Base-by-base conservation (phyloP, 176 grass and related monocot genomes). In the Bromus sterilis region DNA sequence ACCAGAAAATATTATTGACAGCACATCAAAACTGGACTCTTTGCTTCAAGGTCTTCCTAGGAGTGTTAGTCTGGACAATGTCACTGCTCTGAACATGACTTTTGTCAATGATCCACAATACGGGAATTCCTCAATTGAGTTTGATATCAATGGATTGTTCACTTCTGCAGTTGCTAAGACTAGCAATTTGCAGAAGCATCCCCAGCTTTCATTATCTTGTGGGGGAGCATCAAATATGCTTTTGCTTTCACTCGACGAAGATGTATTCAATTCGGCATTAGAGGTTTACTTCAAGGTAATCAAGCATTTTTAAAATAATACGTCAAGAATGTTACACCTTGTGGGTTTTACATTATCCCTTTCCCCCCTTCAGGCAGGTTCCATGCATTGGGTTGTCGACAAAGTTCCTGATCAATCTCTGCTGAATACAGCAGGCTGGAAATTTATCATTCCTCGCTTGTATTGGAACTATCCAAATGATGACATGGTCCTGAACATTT, bases 381-480 rank as follows among this genome's bases (percentile, higher is more conserved):
- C 84, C 61, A 89, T 98, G 96, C 86, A 91, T 59, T 93, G 84
- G 90, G 29, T 95, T 62, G 93, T 98, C 14, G 86, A 95, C 53
- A 98, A 93, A 83, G 28, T 98, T 84, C 90, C 92, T 68, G 86
- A 91, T 76, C 92, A 98, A 48, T 93, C 93, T 86, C 64, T 98
- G 53, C 81, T 98, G 32, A 95, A 98, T 76, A 98, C 96, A 44
- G 88, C 86, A 79, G 88, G 82, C 49, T 98, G 93, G 92, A 92
- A 91, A 80, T 95, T 87, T 89, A 78, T 98, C 56, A 89, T 98
- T 79, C 96, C 96, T 62, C 86, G 88, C 28, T 87, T 98, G 24
- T 98, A 98, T 79, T 79, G 80, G 80, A 93, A 71, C 80, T 98
- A 95, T 28, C 96, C 96, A 72, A 98, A 98, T 89, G 96, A 95